Percentiles rank a stretch among this genome's conserved stretches.
Conservation (phyloP, 371 early-diverging fungal species). For the Mortierella sp. region DNA sequence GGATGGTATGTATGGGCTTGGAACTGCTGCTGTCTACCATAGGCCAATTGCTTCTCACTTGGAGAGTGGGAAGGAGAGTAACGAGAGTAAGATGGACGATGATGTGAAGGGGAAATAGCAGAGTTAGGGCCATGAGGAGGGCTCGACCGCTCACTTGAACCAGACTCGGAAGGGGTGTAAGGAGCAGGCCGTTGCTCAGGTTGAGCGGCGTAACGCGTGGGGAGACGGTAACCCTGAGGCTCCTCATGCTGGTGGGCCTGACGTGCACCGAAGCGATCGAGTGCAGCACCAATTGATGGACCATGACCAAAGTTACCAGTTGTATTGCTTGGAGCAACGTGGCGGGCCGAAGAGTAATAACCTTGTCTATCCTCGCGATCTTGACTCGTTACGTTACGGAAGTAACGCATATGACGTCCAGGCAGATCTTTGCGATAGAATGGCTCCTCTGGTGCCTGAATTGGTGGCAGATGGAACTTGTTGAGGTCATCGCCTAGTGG, state of each 20-base stretch:
- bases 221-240: constrained; percentile 30
- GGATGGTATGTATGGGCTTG: constrained; percentile 17
- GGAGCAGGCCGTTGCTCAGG: constrained; percentile 44
- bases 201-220: constrained; percentile 44
- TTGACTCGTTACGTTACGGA: constrained; percentile 52
- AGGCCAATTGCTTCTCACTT: constrained; percentile 22
- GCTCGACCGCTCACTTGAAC: constrained; percentile 24
- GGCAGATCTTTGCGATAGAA: constrained; percentile 54
- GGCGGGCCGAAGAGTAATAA: constrained; percentile 49
- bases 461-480: constrained; percentile 51
- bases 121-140: constrained; percentile 17
- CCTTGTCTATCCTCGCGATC: constrained; percentile 45
- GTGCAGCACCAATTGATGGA: constrained; percentile 35
- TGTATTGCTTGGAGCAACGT: constrained; percentile 52
- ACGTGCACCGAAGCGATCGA: constrained; percentile 35
- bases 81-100: constrained; percentile 12
- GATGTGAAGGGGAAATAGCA: constrained; percentile 14
- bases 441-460: constrained; percentile 50
- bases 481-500: constrained; percentile 10
- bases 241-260: constrained; percentile 26
- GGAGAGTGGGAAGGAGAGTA: constrained; percentile 37
- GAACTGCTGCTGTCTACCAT: constrained; percentile 21
- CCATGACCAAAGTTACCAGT: constrained; percentile 55
- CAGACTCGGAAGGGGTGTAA: constrained; percentile 25
- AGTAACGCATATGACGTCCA: constrained; percentile 57